Base-by-base conservation (phyloP, 257 asterid species). In the Fraxinus americana region DNA sequence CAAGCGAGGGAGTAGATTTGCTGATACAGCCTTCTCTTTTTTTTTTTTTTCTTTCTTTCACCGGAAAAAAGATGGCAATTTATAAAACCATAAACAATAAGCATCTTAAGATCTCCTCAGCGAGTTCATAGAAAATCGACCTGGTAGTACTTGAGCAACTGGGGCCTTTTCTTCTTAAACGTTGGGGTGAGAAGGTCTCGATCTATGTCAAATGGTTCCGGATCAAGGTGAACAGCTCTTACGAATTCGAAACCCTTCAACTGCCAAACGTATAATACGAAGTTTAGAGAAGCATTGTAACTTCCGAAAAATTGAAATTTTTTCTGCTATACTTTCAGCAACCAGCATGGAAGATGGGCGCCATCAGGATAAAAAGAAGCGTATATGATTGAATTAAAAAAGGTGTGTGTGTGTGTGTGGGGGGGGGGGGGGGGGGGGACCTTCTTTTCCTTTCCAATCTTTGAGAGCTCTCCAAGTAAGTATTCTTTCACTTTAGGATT, bases 141-240 rank as follows among this genome's bases (percentile, higher is more conserved):
- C 87, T 84, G 77, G 85, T 87, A 87, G 73, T 84, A 80, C 63
- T 84, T 87, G 69, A 80, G 84, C 71, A 87, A 14, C 34, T 82
- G 87, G 68, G 88, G 90, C 74, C 88, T 84, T 78, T 84, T 87
- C 82, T 84, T 84, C 85, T 87, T 87, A 75, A 82, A 87, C 25
- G 90, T 87, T 14, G 90, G 90, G 4, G 90, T 87, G 19, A 87
- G 78, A 67, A 87, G 88, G 77, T 87, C 90, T 5, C 85, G 80
- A 36, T 87, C 90, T 80, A 82, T 84, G 78, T 84, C 90, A 65
- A 87, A 87, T 57, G 87, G 87, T 39, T 74, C 76, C 13, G 88
- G 88, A 66, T 87, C 90, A 72, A 87, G 87, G 82, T 87, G 90
- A 50, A 84, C 75, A 2, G 82, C 85, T 83, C 82, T 87, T 52